Conservation (phyloP, 106 monocot species). For the Acorus calamus region DNA sequence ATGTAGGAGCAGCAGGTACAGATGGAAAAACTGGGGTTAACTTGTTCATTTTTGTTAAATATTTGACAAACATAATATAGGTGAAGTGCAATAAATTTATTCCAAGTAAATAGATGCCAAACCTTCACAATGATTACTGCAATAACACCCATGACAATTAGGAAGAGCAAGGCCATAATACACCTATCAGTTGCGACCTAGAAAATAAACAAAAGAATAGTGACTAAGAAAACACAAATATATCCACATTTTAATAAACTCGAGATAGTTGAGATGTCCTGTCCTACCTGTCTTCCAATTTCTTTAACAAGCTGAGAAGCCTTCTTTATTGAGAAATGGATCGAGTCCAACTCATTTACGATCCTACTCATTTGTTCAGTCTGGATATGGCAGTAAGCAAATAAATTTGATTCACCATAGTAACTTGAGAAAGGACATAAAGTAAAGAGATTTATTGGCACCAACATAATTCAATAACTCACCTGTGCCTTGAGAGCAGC, state of each 20-base stretch:
- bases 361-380: slow-evolving; percentile 98
- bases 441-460: not conserved
- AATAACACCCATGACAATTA: slow-evolving; percentile 73
- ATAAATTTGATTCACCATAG: not conserved
- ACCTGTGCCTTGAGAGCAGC: slow-evolving; percentile 94
- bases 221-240: not conserved
- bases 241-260: not conserved
- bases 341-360: slow-evolving; percentile 87
- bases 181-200: slow-evolving; percentile 87
- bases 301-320: slow-evolving; percentile 85
- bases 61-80: not conserved
- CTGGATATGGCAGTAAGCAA: slow-evolving; percentile 14
- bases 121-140: slow-evolving; percentile 86
- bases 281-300: slow-evolving; percentile 67
- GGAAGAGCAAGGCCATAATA: slow-evolving; percentile 79
- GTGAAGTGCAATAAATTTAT: not conserved
- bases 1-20: too few species aligned
- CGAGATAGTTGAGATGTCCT: too few species aligned
- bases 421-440: not conserved
- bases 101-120: not conserved
- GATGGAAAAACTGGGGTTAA: too few species aligned
- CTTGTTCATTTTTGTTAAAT: not conserved
- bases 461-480: slow-evolving; percentile 1
- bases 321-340: slow-evolving; percentile 93
- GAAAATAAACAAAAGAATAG: slow-evolving; percentile 1